Evolutionary conservation across 257 asterid species (phyloP), one percentile per base, ranked within the genome.

Genomic region (Ehretia macrophylla): DNA sequence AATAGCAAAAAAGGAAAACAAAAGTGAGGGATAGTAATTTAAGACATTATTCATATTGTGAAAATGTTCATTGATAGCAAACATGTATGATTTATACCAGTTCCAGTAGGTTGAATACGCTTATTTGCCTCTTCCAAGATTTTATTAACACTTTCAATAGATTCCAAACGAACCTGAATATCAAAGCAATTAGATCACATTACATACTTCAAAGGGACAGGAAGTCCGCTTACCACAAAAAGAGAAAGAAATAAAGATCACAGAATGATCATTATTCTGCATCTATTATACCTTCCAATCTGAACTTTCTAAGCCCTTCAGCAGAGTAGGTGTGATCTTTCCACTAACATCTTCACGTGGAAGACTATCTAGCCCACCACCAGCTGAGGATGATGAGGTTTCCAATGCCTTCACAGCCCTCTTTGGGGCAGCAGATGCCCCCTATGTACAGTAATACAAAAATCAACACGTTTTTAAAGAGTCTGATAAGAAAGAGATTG

Each of bases 321-420:
- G 83, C 83, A 93, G 74, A 55, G 86, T 37, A 12, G 97, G 96
- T 35, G 86, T 79, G 72, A 93, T 80, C 76, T 87, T 93, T 76
- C 84, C 94, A 75, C 97, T 90, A 48, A 93, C 83, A 79, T 93
- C 99, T 79, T 89, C 97, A 22, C 96, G 99, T 60, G 99, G 99
- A 63, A 93, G 95, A 67, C 95, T 83, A 71, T 93, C 99, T 57
- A 68, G 58, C 47, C 90, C 97, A 69, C 95, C 90, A 51, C 81
- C 69, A 51, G 76, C 71, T 64, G 60, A 38, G 42, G 95, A 71
- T 47, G 80, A 68, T 48, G 81, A 55, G 19, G 90, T 65, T 50
- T 85, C 99, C 54, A 80, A 60, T 56, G 77, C 82, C 75, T 78
- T 93, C 56, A 93, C 88, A 55, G 79, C 75, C 80, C 81, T 85